These are phyloP conservation scores for Mycena belliarum DNA, from an alignment of 768 basidiomycete genomes.

Conservation along the genomic window DNA sequence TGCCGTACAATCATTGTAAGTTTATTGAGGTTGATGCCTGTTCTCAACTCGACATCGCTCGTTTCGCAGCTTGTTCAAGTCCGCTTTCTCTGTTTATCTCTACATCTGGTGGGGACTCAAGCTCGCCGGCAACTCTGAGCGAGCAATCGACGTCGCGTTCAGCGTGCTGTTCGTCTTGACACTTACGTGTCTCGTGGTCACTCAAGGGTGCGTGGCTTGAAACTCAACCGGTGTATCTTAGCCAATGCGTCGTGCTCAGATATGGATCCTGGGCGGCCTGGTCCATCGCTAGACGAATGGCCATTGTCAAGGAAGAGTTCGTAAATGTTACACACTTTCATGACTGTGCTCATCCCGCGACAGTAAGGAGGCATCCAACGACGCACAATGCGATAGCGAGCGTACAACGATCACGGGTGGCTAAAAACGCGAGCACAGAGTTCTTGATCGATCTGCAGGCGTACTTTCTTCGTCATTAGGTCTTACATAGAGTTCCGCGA, in stretches of 20 bases:
- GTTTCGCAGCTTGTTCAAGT: background rate
- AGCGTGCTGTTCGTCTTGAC: background rate
- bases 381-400: too few species aligned
- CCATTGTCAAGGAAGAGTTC: background rate
- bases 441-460: too few species aligned
- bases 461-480: too few species aligned
- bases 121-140: background rate
- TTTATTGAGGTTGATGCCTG: background rate
- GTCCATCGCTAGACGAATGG: background rate
- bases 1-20: background rate
- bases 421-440: too few species aligned
- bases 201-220: conserved; percentile 2
- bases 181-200: background rate
- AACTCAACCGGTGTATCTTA: background rate
- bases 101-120: conserved; percentile 4
- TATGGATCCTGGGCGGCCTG: background rate
- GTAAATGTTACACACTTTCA: background rate
- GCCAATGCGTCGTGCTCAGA: background rate
- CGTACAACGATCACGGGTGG: too few species aligned
- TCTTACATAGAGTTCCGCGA: too few species aligned
- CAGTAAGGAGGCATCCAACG: background rate
- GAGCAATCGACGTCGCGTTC: background rate
- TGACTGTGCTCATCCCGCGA: background rate
- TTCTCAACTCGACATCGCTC: background rate
- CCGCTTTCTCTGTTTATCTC: background rate